Percentiles rank a stretch among this genome's conserved stretches.
Evolutionary conservation across 768 basidiomycete genomes (phyloP).

Genomic region (Obba rivulosa): DNA sequence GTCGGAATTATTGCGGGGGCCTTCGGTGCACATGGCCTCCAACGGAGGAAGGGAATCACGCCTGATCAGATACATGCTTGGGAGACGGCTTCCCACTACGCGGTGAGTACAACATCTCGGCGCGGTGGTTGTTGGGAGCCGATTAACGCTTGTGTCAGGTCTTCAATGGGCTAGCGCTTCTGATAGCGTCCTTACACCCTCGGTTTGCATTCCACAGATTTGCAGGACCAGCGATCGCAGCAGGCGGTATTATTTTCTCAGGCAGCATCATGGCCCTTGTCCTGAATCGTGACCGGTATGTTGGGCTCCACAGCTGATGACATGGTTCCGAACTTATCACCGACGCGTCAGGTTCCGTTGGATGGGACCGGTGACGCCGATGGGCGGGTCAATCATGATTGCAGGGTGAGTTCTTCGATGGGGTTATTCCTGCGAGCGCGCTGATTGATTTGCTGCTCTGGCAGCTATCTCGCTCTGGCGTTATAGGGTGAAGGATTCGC

Average conservation of each 20-base stretch:
- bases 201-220: constrained; percentile 55
- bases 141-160: constrained; percentile 35
- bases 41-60: constrained; percentile 40
- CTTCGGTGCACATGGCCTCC: constrained; percentile 64
- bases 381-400: constrained; percentile 62
- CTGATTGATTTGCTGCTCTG: constrained; percentile 1
- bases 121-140: not conserved
- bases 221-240: constrained; percentile 61
- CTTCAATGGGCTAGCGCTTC: constrained; percentile 62
- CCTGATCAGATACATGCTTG: constrained; percentile 53
- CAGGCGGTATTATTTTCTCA: constrained; percentile 56
- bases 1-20: constrained; percentile 57
- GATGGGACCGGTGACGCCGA: constrained; percentile 62
- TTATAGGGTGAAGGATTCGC: constrained; percentile 25
- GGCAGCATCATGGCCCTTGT: constrained; percentile 55
- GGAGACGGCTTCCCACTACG: constrained; percentile 57
- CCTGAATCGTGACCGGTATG: constrained; percentile 40
- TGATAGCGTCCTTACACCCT: constrained; percentile 58
- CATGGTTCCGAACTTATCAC: too few relatives aligned
- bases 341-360: constrained; percentile 35
- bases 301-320: not conserved
- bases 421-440: not conserved
- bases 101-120: constrained; percentile 35
- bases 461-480: constrained; percentile 50
- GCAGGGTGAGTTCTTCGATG: constrained; percentile 46